These are phyloP conservation scores for Salix caprea DNA, from an alignment of 345 rosid species.

Conservation along the genomic window DNA sequence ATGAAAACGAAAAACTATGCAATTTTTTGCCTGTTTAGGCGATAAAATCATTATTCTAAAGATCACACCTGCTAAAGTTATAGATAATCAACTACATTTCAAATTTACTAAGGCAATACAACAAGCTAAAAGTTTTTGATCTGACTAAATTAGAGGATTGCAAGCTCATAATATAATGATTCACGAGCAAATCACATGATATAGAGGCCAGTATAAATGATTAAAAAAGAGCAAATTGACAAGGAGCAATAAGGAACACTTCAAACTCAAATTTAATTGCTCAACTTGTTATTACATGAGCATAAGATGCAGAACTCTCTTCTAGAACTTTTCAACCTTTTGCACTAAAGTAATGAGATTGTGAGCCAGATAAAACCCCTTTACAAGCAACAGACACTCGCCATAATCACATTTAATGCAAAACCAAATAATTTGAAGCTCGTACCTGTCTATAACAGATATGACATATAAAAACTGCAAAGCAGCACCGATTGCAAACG, in stretches of 20 bases:
- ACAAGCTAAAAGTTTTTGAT: background rate
- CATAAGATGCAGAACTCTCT: background rate
- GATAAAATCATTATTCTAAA: background rate
- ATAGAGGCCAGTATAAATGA: background rate
- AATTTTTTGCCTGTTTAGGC: background rate
- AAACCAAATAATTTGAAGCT: background rate
- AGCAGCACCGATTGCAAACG: conserved; percentile 72
- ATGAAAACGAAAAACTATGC: background rate
- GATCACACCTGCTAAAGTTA: background rate
- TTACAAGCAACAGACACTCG: background rate
- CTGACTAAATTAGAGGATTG: background rate
- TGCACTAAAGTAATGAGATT: background rate
- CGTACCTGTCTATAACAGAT: conserved; percentile 92
- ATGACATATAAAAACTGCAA: conserved; percentile 92
- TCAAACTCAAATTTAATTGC: background rate
- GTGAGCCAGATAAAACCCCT: background rate
- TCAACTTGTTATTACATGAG: background rate
- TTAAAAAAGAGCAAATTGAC: background rate
- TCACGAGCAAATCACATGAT: background rate
- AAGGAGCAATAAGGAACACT: background rate
- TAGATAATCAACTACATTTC: background rate
- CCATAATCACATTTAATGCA: background rate
- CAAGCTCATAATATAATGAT: background rate
- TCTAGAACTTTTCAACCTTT: background rate
- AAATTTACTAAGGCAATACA: background rate